A percentile compares a stretch with the other conserved stretches of the same genome.
These are phyloP conservation scores for Citrus mangshanensis DNA, from an alignment of 345 rosid genomes.

Conservation along the genomic window DNA sequence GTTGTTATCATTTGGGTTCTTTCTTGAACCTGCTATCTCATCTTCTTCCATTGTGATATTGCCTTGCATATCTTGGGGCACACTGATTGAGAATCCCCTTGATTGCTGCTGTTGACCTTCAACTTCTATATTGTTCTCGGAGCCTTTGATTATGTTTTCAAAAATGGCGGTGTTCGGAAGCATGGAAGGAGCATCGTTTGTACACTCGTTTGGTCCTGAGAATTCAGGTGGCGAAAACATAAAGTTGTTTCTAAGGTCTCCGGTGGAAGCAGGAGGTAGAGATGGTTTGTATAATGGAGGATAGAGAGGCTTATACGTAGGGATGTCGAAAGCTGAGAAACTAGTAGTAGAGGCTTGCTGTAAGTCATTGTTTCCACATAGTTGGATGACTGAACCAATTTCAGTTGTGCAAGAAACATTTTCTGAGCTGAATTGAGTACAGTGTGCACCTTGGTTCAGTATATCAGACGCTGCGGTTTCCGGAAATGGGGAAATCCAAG, in stretches of 20 bases:
- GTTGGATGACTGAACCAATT: slow-evolving; percentile 34
- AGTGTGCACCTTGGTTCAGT: slow-evolving; percentile 23
- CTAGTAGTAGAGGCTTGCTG: slow-evolving; percentile 28
- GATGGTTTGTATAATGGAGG: slow-evolving; percentile 26
- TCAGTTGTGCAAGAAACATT: slow-evolving; percentile 52
- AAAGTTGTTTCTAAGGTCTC: slow-evolving; percentile 30
- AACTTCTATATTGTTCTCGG: slow-evolving; percentile 19
- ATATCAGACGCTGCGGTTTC: slow-evolving; percentile 28
- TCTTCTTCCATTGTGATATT: slow-evolving; percentile 18
- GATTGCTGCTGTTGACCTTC: slow-evolving; percentile 33
- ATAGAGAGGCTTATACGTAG: slow-evolving; percentile 24
- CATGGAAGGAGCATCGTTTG: slow-evolving; percentile 28
- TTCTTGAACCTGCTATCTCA: slow-evolving; percentile 26
- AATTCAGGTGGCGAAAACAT: slow-evolving; percentile 35
- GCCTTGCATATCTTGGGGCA: slow-evolving; percentile 37
- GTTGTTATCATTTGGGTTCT: slow-evolving; percentile 17
- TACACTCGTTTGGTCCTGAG: slow-evolving; percentile 22
- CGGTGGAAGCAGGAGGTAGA: slow-evolving; percentile 21
- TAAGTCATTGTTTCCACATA: slow-evolving; percentile 23
- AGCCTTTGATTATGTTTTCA: slow-evolving; percentile 15
- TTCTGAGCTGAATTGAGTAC: slow-evolving; percentile 38
- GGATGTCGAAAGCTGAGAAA: slow-evolving; percentile 30
- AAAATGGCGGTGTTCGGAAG: slow-evolving; percentile 22
- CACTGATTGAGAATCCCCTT: slow-evolving; percentile 36
- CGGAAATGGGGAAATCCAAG: slow-evolving; percentile 45